Evolutionary conservation across 2,329 filamentous ascomycete genomes (phyloP).

Genomic region (Hymenoscyphus occultus): DNA sequence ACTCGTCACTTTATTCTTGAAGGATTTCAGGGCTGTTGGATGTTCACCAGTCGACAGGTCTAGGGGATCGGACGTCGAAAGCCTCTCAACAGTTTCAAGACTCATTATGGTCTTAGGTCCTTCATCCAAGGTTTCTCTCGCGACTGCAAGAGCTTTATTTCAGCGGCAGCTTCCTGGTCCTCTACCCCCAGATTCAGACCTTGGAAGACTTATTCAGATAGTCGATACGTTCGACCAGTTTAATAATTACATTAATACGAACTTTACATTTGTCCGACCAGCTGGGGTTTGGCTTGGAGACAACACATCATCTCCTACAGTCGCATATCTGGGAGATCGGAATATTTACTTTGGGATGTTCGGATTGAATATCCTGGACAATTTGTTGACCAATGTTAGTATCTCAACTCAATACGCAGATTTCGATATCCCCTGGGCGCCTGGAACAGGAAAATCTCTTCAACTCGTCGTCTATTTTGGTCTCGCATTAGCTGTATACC

Average conservation of each 20-base stretch:
- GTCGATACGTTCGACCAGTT: conserved; percentile 68
- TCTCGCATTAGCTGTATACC: conserved; percentile 73
- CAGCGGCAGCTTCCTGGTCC: conserved; percentile 26
- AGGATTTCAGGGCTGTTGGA: conserved; percentile 48
- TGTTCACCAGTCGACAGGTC: conserved; percentile 52
- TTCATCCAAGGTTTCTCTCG: conserved; percentile 39
- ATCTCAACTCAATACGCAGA: conserved; percentile 70
- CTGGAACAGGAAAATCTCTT: conserved; percentile 67
- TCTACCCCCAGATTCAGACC: conserved; percentile 21
- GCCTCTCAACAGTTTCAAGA: conserved; percentile 20
- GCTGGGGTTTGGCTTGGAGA: conserved; percentile 79
- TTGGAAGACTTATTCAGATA: conserved; percentile 23
- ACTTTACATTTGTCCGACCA: conserved; percentile 67
- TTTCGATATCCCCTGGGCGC: conserved; percentile 72
- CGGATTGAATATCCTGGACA: conserved; percentile 63
- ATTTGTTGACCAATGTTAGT: conserved; percentile 62
- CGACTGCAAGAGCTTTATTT: conserved; percentile 25
- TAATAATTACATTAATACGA: conserved; percentile 57
- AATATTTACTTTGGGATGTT: conserved; percentile 55
- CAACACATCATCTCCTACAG: conserved; percentile 54
- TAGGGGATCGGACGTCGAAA: conserved; percentile 39
- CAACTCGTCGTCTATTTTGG: conserved; percentile 81
- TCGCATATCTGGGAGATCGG: conserved; percentile 69
- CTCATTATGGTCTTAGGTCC: conserved; percentile 44
- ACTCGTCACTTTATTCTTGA: conserved; percentile 73